Base-by-base conservation (phyloP, 495 filamentous ascomycete species). In the Pyronema domesticum region DNA sequence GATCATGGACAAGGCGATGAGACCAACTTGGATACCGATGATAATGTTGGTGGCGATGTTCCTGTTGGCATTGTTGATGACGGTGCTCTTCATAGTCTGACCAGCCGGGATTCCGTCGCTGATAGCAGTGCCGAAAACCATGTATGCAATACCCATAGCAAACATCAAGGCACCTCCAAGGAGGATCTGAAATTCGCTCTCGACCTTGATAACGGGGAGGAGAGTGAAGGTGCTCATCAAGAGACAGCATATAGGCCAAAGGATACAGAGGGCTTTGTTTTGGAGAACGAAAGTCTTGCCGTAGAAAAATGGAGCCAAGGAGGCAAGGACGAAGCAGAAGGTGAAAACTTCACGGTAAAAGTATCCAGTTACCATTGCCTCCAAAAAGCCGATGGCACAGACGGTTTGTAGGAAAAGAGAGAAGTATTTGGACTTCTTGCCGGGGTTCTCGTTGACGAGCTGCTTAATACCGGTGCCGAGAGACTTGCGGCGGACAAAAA, bases 181-280 rank as follows among this genome's bases (percentile, higher is more conserved):
- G 30, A 56, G 34, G 14, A 95, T 93, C 46, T 86, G 70, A 58
- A 66, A 74, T 14, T 85, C 63, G 66, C 84, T 74, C 66, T 99
- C 93, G 1, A 78, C 71, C 63, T 95, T 99, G 60, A 82, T 78
- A 0, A 81, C 93, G 6, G 88, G 84, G 11, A 99, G 73, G 18
- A 95, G 68, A 15, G 93, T 96, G 61, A 99, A 99, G 18, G 76
- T 73, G 62, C 88, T 89, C 89, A 95, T 96, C 6, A 82, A 66
- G 2, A 76, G 50, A 65, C 88, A 95, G 9, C 81, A 80, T 19
- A 82, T 62, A 9, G 76, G 73, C 93, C 93, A 99, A 3, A 79
- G 80, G 1, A 67, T 70, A 51, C 74, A 74, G n/a, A 94, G 72
- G 8, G 73, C 54, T 9, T 64, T 63, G 64, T 95, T 81, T 34